Percentiles rank a stretch among this genome's conserved stretches.
Conservation (phyloP, 2,329 filamentous ascomycete genomes). For the Orbilia javanica region DNA sequence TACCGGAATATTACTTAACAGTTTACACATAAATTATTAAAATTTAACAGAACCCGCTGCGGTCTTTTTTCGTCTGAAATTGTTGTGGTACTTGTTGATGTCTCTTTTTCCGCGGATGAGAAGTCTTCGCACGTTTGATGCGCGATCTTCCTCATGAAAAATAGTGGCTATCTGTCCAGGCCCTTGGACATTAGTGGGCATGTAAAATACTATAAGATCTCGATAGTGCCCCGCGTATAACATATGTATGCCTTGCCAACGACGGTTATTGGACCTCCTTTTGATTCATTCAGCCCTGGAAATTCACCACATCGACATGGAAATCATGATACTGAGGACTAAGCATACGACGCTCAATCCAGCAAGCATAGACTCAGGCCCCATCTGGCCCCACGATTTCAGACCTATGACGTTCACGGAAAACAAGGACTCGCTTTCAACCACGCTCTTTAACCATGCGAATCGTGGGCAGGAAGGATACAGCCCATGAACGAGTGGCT, state of each 20-base stretch:
- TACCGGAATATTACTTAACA: slow-evolving; percentile 53
- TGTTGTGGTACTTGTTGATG: slow-evolving; percentile 9
- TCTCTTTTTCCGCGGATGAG: slow-evolving; percentile 43
- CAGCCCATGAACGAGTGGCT: not conserved
- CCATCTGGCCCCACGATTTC: not conserved
- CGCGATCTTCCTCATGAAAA: slow-evolving; percentile 22
- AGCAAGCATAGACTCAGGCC: not conserved
- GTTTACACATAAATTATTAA: slow-evolving; percentile 47
- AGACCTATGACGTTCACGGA: not conserved
- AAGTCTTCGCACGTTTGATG: slow-evolving; percentile 1
- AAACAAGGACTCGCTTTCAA: not conserved
- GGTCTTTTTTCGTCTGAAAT: slow-evolving; percentile 33
- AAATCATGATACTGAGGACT: not conserved
- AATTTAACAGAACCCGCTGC: slow-evolving; percentile 10
- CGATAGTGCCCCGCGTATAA: slow-evolving; percentile 8
- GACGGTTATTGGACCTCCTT: not conserved
- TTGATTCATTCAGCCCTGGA: not conserved
- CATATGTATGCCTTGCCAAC: not conserved
- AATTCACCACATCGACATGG: slow-evolving; percentile 2
- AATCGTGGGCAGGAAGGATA: not conserved
- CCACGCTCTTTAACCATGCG: not conserved
- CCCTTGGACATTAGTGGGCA: not conserved
- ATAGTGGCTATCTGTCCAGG: slow-evolving; percentile 12
- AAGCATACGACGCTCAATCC: not conserved
- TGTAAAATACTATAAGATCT: slow-evolving; percentile 21